These are phyloP conservation scores for Pythium aquatile DNA, from an alignment of 352 stramenopile genomes.

Conservation along the genomic window DNA sequence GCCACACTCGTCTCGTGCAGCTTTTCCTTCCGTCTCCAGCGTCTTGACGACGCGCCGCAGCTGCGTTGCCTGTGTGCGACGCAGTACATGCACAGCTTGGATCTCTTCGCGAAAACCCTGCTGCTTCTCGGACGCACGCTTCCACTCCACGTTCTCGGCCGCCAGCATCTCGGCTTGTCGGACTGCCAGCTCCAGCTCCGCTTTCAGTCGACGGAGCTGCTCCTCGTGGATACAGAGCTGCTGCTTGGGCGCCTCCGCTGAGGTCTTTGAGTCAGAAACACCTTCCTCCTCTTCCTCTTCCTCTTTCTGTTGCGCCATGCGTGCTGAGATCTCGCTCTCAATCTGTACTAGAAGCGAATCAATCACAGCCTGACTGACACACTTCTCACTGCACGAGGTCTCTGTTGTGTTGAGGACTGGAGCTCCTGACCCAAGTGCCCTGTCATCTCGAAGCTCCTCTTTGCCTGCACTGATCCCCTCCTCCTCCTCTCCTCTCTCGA, in stretches of 20 bases:
- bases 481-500: neutral
- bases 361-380: neutral
- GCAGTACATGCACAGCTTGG: constrained; percentile 1
- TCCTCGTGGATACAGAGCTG: neutral
- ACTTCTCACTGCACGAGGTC: neutral
- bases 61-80: constrained; percentile 1
- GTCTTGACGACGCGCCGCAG: constrained; percentile 2
- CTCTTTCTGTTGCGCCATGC: neutral
- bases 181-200: neutral
- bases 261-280: neutral
- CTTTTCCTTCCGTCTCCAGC: neutral
- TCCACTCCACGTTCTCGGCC: constrained; percentile 13
- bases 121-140: constrained; percentile 9
- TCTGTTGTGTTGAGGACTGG: too few species aligned
- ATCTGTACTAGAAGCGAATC: neutral
- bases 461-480: too few species aligned
- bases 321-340: neutral
- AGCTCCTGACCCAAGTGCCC: too few species aligned
- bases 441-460: too few species aligned
- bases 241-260: neutral
- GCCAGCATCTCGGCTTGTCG: constrained; percentile 8
- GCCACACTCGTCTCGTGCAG: neutral
- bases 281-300: too few species aligned
- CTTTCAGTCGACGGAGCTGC: constrained; percentile 2
- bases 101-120: constrained; percentile 9